A percentile compares a stretch with the other conserved stretches of the same genome.
These are phyloP conservation scores for Primulina huaijiensis DNA, from an alignment of 257 asterid genomes.

Conservation along the genomic window DNA sequence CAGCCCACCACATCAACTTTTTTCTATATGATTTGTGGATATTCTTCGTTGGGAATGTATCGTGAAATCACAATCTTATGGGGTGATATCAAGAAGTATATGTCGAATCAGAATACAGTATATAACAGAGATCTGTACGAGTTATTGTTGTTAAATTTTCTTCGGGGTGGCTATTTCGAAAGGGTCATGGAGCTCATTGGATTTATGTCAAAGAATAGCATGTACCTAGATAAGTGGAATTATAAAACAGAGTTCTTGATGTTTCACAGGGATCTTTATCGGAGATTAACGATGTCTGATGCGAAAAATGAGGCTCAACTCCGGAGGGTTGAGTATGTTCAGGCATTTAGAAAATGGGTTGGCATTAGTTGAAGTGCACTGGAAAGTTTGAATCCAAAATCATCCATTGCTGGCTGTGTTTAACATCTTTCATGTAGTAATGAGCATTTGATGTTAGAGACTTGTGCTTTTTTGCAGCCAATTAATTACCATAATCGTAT, in stretches of 20 bases:
- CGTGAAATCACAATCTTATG: constrained; percentile 77
- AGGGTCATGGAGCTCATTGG: constrained; percentile 76
- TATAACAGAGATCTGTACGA: constrained; percentile 63
- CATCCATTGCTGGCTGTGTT: not conserved
- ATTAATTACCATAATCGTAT: too few species aligned
- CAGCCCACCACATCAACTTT: constrained; percentile 59
- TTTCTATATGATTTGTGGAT: constrained; percentile 55
- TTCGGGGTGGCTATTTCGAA: constrained; percentile 86
- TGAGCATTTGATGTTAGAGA: too few species aligned
- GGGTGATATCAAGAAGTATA: constrained; percentile 79
- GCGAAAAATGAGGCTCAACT: constrained; percentile 66
- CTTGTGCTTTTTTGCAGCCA: too few species aligned
- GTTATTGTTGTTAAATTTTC: constrained; percentile 54
- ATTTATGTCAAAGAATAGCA: constrained; percentile 51
- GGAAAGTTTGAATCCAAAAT: not conserved
- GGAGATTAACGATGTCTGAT: constrained; percentile 42
- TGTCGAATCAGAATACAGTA: constrained; percentile 33
- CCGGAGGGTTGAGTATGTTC: constrained; percentile 70
- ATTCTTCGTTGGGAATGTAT: constrained; percentile 58
- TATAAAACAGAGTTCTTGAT: constrained; percentile 60
- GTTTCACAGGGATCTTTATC: constrained; percentile 73
- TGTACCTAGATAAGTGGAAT: constrained; percentile 77
- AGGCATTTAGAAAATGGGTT: constrained; percentile 65
- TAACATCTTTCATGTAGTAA: too few species aligned
- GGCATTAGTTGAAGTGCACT: constrained; percentile 38